Base-by-base conservation (phyloP, 2,329 filamentous ascomycete species). In the Clonostachys sp. region DNA sequence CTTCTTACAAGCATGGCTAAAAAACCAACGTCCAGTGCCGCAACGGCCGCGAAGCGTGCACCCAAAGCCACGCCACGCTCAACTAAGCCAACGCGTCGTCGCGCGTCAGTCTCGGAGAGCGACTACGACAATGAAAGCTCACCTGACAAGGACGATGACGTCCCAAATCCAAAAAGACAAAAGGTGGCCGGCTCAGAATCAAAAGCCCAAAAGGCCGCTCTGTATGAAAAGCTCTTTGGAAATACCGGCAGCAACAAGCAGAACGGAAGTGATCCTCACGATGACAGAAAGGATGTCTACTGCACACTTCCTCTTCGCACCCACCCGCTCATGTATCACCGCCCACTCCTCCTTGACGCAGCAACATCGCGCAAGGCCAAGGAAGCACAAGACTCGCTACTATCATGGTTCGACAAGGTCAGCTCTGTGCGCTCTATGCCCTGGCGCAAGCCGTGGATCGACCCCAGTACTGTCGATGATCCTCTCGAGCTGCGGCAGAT, bases 401-500 rank as follows among this genome's bases (percentile, higher is more conserved):
- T 81, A 2, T 34, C 54, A 14, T 81, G 78, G 78, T 81, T 80
- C 54, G 74, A 78, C 51, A 51, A 63, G 5, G 69, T 73, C 35
- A 71, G 70, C 56, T 57, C 63, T 12, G 51, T 63, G 2, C 77
- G 78, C n/a, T 61, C 65, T 12, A 81, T 81, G 78, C 78, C 78
- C 3, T 81, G 78, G 78, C 75, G 81, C 33, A 80, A 81, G 53
- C 51, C 70, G 3, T 85, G 80, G 77, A 65, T 80, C 45, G 63
- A 81, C 46, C 74, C 73, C 9, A 49, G 50, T 5, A 47, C 51
- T 18, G 51, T 56, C 16, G 24, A 46, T 14, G 55, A 65, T 14
- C 54, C 57, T 2, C 51, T 57, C 2, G 61, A 65, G n/a, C 63
- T 77, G 9, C 68, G 69, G 33, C 42, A 49, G n/a, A 61, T 60